Percentiles rank a stretch among this genome's conserved stretches.
These are phyloP conservation scores for Trypanosoma rangeli DNA, from an alignment of 208 protist species.

Conservation along the genomic window DNA sequence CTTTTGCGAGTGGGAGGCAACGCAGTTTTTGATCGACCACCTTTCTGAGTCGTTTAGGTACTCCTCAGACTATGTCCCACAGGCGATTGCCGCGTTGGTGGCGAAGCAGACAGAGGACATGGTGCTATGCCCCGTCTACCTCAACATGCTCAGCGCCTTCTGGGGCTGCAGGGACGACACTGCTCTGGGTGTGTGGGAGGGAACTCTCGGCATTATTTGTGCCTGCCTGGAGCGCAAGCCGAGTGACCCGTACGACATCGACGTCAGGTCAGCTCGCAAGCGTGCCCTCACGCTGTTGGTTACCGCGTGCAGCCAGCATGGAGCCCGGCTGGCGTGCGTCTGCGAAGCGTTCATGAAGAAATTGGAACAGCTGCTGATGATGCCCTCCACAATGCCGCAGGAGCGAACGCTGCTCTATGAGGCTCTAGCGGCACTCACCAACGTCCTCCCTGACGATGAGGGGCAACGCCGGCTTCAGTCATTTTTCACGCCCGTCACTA, in stretches of 20 bases:
- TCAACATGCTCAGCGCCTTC: constrained; percentile 83
- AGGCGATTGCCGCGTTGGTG: constrained; percentile 50
- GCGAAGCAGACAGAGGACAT: constrained; percentile 50
- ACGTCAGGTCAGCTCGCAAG: constrained; percentile 38
- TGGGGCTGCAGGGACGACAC: constrained; percentile 55
- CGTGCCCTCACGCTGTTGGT: constrained; percentile 46
- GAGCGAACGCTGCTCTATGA: constrained; percentile 75
- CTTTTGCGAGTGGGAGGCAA: constrained; percentile 66
- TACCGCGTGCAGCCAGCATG: constrained; percentile 33
- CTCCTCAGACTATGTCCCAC: constrained; percentile 39
- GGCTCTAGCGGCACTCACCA: constrained; percentile 53
- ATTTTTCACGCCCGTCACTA: constrained; percentile 59
- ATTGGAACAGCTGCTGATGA: constrained; percentile 54
- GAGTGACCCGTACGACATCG: constrained; percentile 29
- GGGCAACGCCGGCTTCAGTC: constrained; percentile 48
- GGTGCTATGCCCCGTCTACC: constrained; percentile 74
- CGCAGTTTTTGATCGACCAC: constrained; percentile 69
- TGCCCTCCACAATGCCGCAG: constrained; percentile 10
- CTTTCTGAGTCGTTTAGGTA: constrained; percentile 59
- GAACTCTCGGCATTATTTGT: constrained; percentile 59
- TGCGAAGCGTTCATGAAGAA: constrained; percentile 31
- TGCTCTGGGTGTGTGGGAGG: constrained; percentile 61
- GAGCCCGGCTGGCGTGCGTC: constrained; percentile 31
- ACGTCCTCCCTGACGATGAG: constrained; percentile 38
- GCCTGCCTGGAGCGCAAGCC: constrained; percentile 27